Evolutionary conservation across 177 flowering plant genomes (phyloP).

Genomic region (Tripterygium wilfordii): DNA sequence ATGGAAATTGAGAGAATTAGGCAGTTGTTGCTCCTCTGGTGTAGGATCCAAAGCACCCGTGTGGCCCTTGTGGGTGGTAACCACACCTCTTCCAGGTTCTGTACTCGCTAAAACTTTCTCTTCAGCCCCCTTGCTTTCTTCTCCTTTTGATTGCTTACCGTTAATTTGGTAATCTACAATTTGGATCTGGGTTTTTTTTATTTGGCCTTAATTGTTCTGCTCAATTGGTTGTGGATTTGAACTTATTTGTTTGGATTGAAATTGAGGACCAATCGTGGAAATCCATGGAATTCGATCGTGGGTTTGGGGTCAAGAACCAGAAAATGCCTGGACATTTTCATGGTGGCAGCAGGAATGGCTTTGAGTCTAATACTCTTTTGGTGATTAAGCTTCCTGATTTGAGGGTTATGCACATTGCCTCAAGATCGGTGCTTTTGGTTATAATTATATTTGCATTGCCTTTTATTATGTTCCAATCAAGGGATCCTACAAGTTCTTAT

Average conservation of each 20-base stretch:
- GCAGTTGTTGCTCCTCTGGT: constrained; percentile 5
- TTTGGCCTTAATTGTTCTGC: no score
- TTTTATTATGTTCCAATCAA: not conserved
- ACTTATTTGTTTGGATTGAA: not conserved
- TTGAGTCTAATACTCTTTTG: not conserved
- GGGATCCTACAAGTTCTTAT: not conserved
- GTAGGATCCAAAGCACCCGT: constrained; percentile 1
- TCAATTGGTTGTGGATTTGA: not conserved
- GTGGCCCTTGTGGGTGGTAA: constrained; percentile 8
- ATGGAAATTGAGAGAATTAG: not conserved
- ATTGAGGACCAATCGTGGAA: not conserved
- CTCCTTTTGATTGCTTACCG: no score
- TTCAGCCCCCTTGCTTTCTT: not conserved
- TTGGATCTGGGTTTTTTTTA: no score
- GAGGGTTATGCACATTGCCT: not conserved
- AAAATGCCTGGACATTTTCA: not conserved
- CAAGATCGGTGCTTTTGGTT: not conserved
- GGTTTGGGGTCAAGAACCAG: not conserved
- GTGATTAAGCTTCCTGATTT: constrained; percentile 2
- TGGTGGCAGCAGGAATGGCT: not conserved
- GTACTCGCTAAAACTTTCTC: not conserved
- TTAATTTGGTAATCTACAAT: no score
- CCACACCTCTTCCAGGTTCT: constrained; percentile 5
- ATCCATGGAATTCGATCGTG: not conserved
- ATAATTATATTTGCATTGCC: not conserved